Evolutionary conservation across 257 asterid species (phyloP), one percentile per base, ranked within the genome.

Genomic region (Solanum sejunctum): DNA sequence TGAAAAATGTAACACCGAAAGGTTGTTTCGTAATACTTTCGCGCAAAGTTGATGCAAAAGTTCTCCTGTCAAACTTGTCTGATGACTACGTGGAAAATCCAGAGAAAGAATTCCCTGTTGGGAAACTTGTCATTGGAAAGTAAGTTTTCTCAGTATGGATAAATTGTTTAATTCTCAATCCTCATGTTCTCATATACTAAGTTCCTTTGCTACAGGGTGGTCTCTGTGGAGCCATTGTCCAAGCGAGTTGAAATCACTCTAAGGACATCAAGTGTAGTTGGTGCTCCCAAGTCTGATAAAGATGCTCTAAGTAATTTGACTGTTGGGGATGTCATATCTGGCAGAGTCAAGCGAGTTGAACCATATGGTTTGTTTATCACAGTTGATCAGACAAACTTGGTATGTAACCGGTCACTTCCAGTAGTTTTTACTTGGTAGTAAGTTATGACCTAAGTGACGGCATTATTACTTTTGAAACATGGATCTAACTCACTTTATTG

Each of bases 11-110:
- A 36, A 89, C 98, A n/a, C 51, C 93, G 11, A 95, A 89, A 90
- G 99, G 98, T 86, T 97, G 99, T 66, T 97, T 93, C 79, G 87
- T 97, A 86, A 93, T 88, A 93, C 94, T 97, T 82, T 94, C 98
- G 9, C 89, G 97, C 84, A 95, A 92, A 89, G 83, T 94, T 73
- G 99, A 97, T 85, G 99, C 98, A 52, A 97, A 90, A 87, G 85
- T 97, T 81, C 98, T 95, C 84, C 55, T 94, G 83, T 94, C 96
- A 51, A 92, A 97, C 89, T 92, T 97, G 93, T 94, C 98, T 18
- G 97, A 94, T 67, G 85, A 87, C 80, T 97, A 85, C 64, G 91
- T 94, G 89, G 94, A 95, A 85, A 85, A 89, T 87, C 97, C 93
- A 45, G 97, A 94, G 83, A 90, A 84, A 66, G 98, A 95, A 83